These are phyloP conservation scores for Fusarium succisae DNA, from an alignment of 2,329 filamentous ascomycete genomes.

Conservation along the genomic window DNA sequence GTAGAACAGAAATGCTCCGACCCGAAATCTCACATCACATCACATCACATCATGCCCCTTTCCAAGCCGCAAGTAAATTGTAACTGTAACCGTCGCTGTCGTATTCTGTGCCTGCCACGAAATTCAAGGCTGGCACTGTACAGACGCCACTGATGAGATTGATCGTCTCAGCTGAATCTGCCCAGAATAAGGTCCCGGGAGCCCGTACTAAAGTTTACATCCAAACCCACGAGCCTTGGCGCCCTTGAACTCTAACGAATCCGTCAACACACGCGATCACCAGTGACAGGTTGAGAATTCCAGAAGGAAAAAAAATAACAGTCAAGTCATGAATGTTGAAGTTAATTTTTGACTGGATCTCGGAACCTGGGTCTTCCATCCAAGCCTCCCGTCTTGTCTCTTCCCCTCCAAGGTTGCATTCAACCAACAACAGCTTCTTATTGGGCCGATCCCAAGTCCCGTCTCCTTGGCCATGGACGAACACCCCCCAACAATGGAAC, in stretches of 20 bases:
- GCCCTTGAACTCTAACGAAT: conserved; percentile 8
- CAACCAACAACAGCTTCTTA: conserved; percentile 8
- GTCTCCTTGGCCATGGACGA: conserved; percentile 39
- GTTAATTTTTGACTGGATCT: conserved; percentile 7
- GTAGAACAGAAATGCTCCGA: background rate
- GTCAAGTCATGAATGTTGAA: background rate
- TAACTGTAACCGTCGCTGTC: background rate
- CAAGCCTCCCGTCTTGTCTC: conserved; percentile 10
- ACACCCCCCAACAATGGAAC: conserved; percentile 21
- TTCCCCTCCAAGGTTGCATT: background rate
- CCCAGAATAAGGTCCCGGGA: background rate
- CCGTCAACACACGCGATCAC: background rate
- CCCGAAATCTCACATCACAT: conserved; percentile 8
- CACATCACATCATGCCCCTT: conserved; percentile 8
- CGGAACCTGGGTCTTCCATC: conserved; percentile 21
- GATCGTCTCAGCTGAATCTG: conserved; percentile 1
- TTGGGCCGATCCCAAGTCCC: conserved; percentile 31
- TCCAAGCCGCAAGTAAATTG: background rate
- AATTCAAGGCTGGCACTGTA: conserved; percentile 7
- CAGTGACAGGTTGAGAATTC: background rate
- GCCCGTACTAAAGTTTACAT: background rate
- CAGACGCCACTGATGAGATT: background rate
- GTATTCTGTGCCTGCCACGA: background rate
- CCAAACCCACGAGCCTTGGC: conserved; percentile 11
- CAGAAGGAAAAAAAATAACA: background rate